Evolutionary conservation across 2,329 filamentous ascomycete species (phyloP), one percentile per base, ranked within the genome.

Genomic region (Zasmidium citrigriseum): DNA sequence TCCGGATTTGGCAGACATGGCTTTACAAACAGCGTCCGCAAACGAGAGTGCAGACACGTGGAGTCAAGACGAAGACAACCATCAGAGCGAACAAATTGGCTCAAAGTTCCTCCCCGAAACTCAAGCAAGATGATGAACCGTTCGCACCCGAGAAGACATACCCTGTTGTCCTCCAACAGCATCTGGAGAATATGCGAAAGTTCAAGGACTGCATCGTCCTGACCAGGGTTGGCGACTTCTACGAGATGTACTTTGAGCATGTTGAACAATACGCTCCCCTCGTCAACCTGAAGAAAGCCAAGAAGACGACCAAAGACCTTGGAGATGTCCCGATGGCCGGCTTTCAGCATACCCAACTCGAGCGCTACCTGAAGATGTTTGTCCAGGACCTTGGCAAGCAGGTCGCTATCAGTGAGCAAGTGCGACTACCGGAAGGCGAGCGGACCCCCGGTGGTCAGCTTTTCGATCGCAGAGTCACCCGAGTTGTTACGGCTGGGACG

Each of bases 181-280:
- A 91, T 24, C 85, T 86, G 57, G 90, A 87, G 65, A 96, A 96
- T 76, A 96, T 98, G 88, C 83, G 86, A 66, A 92, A 89, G 69
- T 97, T 96, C 76, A 85, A 87, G 68, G 91, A 96, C 68, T 98
- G 93, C 75, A 89, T 99, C 41, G 75, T 99, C 7, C 78, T 99
- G 59, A 99, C 95, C 3, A 86, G 93, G 57, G 92, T 99, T 24
- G 95, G 95, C 56, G 89, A 93, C 60, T 99, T 99, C 76, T 99
- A 98, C 76, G 95, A 99, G 83, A 80, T 99, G 58, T 99, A 99
- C 77, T 96, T 98, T 74, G 89, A 96, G 68, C 93, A 99, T 73
- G 95, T 96, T 11, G 90, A 96, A 58, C 88, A 96, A 70, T 89
- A 89, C 73, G 93, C 89, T 1, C 90, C 92, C 1, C 79, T 96